Conservation (phyloP, 495 filamentous ascomycete genomes). For the Aspergillus ellipticus region DNA sequence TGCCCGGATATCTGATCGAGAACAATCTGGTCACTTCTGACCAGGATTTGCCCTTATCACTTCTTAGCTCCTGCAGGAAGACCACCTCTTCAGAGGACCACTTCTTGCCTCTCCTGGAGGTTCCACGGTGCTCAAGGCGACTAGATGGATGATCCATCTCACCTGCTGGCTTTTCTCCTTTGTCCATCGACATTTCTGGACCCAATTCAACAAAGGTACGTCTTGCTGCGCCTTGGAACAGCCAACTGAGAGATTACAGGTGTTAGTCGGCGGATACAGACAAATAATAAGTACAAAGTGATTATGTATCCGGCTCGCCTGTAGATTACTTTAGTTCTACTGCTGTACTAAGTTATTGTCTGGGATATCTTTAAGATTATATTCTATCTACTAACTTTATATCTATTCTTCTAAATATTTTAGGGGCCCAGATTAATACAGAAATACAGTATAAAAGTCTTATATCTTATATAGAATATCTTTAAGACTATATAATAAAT, state of each 20-base stretch:
- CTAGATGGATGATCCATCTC: not conserved
- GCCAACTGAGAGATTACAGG: slow-evolving; percentile 4
- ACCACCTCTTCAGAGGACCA: not conserved
- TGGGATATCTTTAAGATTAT: no score
- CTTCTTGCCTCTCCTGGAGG: not conserved
- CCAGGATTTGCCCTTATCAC: not conserved
- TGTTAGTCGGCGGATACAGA: slow-evolving; percentile 1
- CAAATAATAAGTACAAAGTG: slow-evolving; percentile 3
- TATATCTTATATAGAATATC: no score
- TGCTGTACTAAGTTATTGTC: no score
- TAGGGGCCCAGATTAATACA: no score
- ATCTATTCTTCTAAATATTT: no score
- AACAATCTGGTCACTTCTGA: not conserved
- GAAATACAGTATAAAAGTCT: no score
- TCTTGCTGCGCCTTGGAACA: not conserved
- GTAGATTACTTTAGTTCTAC: no score
- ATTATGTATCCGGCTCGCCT: no score
- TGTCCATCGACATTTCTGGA: no score
- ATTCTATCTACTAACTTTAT: no score
- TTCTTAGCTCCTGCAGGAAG: not conserved
- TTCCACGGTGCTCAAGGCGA: not conserved
- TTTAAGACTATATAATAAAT: no score
- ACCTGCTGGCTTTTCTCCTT: not conserved
- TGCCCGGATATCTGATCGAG: not conserved
- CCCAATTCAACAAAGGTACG: no score